Conservation (phyloP, 2,329 filamentous ascomycete genomes). For the Dothistroma pini region DNA sequence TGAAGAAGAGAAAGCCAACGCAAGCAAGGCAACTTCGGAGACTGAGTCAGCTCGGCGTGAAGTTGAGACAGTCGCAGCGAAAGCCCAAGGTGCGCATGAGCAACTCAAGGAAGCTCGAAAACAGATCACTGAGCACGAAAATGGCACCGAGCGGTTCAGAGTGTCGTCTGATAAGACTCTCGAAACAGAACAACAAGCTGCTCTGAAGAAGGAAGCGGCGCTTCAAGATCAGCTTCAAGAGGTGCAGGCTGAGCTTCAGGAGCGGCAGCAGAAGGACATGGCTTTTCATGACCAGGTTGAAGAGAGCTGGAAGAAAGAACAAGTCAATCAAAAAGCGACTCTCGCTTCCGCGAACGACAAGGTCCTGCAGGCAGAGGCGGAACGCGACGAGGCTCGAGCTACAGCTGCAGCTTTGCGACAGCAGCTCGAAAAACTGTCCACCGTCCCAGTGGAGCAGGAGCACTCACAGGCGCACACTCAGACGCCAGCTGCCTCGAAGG, state of each 20-base stretch:
- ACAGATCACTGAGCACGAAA: neutral
- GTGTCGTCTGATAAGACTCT: constrained; percentile 3
- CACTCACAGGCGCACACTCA: neutral
- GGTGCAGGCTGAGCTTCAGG: neutral
- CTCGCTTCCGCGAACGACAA: constrained; percentile 1
- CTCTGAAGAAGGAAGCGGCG: constrained; percentile 1
- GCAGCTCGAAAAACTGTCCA: neutral
- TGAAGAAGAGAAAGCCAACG: neutral
- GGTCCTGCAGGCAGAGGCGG: constrained; percentile 1
- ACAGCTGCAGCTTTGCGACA: neutral
- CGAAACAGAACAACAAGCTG: neutral
- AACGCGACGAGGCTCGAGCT: constrained; percentile 11
- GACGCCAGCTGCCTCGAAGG: neutral
- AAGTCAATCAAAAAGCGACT: constrained; percentile 5
- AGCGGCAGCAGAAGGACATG: neutral
- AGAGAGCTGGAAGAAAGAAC: neutral
- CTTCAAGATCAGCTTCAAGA: constrained; percentile 6
- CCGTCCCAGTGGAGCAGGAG: neutral
- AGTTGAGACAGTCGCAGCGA: neutral
- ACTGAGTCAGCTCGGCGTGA: neutral
- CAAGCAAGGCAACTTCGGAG: neutral
- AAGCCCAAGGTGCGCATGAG: neutral
- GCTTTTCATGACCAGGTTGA: neutral
- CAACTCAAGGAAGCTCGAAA: neutral
- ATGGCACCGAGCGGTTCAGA: neutral